A percentile compares a stretch with the other conserved stretches of the same genome.
Evolutionary conservation across 2,329 filamentous ascomycete genomes (phyloP).

Genomic region (Lizonia empirigonia): DNA sequence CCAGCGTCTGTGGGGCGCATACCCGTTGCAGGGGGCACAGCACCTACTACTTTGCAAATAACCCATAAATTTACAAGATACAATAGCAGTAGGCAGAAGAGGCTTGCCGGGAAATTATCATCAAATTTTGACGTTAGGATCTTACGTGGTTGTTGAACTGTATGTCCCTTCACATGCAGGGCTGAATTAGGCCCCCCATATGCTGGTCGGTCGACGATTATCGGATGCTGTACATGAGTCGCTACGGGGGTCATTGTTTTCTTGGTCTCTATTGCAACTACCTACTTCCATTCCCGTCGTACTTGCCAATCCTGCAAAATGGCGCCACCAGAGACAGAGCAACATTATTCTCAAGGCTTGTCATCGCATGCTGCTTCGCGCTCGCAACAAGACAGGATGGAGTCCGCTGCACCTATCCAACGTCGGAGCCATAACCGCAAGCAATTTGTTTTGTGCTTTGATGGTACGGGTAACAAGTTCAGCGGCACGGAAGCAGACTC

Average conservation of each 20-base stretch:
- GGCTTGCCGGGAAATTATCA: no score
- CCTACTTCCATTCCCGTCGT: neutral
- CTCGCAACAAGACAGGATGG: slow-evolving; percentile 6
- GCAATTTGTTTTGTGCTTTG: slow-evolving; percentile 64
- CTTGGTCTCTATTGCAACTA: neutral
- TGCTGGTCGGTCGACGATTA: no score
- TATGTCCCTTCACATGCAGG: no score
- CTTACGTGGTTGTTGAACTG: no score
- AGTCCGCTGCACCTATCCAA: slow-evolving; percentile 6
- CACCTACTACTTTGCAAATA: no score
- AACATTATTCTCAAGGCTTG: neutral
- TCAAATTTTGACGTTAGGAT: no score
- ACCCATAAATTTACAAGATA: no score
- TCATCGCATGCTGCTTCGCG: neutral
- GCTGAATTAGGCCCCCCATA: no score
- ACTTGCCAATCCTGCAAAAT: slow-evolving; percentile 7
- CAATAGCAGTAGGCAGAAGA: no score
- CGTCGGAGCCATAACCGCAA: slow-evolving; percentile 45
- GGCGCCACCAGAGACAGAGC: slow-evolving; percentile 3
- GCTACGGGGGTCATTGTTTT: neutral
- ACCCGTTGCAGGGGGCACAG: no score
- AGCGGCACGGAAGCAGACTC: slow-evolving; percentile 49
- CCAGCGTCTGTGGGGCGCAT: no score
- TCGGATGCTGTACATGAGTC: no score
- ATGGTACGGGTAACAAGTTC: slow-evolving; percentile 53